Evolutionary conservation across 176 grass and related monocot species (phyloP), one percentile per base, ranked within the genome.

Genomic region (Guadua angustifolia): DNA sequence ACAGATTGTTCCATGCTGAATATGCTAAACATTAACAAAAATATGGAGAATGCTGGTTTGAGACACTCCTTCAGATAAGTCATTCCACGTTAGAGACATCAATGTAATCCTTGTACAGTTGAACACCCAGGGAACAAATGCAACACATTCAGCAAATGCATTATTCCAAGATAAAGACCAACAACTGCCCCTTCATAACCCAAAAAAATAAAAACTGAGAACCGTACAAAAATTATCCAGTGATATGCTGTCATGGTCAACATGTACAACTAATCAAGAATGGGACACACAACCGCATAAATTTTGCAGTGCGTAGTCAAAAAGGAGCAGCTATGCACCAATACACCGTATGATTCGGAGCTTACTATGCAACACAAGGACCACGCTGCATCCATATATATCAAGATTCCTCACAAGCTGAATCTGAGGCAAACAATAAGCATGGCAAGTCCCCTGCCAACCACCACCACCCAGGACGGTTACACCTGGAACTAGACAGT

Each of bases 381-480:
- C 55, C 65, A 60, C 15, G 26, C 22, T 25, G 51, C 46, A 65
- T 25, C 10, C 36, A 78, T 67, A 67, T 21, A 15, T 66, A 75
- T 58, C 53, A 13, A 49, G 16, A 45, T 22, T n/a, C n/a, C 59
- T 36, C 51, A 13, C 66, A 47, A 64, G 44, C 36, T 75, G 50
- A 36, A 88, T 62, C 42, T 51, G 0, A 46, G 25, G 5, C 9
- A n/a, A 63, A 46, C 42, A 74, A 75, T 52, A 70, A 59, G 52
- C 51, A 79, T 67, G 35, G n/a, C 7, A 76, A 29, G 17, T 6
- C 52, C 55, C 2, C 32, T 76, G 49, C 16, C 71, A 82, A 82
- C 63, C 39, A 69, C 32, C 24, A 69, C 22, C 24, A 63, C 4
- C 46, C 26, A 29, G 56, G 56, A 78, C 72, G 7, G 46, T 40